phyloP scores from a whole-genome alignment of 345 rosid genomes.

The Eucalyptus cloeziana region DNA sequence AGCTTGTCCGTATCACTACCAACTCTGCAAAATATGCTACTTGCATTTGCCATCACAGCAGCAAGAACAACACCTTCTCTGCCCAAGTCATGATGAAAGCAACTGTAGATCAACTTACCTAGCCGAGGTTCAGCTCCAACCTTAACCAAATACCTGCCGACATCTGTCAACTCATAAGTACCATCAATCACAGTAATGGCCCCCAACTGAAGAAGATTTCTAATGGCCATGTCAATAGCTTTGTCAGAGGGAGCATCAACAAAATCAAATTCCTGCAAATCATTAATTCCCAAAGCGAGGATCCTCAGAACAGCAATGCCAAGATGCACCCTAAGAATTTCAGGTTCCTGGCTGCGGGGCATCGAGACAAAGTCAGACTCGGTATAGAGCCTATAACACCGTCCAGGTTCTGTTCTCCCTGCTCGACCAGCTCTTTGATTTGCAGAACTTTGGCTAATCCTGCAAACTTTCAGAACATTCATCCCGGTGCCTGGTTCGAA shows the following conservation, averaged over 20 bases:
- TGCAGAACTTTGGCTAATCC: conserved; percentile 79
- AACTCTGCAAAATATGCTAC: conserved; percentile 85
- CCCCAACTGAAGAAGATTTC: conserved; percentile 74
- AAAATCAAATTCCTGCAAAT: conserved; percentile 60
- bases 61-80: conserved; percentile 91
- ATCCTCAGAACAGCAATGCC: conserved; percentile 84
- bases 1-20: conserved; percentile 55
- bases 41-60: conserved; percentile 81
- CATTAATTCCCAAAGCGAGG: conserved; percentile 57
- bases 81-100: conserved; percentile 36
- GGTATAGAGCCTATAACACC: conserved; percentile 73
- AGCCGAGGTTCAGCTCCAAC: conserved; percentile 89
- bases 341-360: conserved; percentile 70
- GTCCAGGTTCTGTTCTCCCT: conserved; percentile 87
- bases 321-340: conserved; percentile 84
- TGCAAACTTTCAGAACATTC: conserved; percentile 69
- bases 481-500: conserved; percentile 73
- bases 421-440: conserved; percentile 96
- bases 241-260: conserved; percentile 70
- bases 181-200: conserved; percentile 36
- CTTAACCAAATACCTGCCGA: conserved; percentile 55
- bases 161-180: conserved; percentile 47
- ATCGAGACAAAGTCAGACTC: conserved; percentile 35
- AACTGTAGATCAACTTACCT: conserved; percentile 65
- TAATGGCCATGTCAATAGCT: conserved; percentile 60